Conservation (phyloP, 306 rosid species). For the Astragalus glycyphyllos region DNA sequence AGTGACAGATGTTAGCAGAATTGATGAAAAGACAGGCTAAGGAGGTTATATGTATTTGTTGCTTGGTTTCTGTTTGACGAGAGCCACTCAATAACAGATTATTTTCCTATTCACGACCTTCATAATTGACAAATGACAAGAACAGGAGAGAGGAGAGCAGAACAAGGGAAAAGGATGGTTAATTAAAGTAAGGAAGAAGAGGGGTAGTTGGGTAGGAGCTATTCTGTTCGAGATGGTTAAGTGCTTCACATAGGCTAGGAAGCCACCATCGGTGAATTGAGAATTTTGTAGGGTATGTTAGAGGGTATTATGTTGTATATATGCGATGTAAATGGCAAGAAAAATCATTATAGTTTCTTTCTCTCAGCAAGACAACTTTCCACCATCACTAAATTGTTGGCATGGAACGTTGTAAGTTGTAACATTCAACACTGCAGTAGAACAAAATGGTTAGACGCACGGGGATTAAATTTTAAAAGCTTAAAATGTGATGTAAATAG, state of each 20-base stretch:
- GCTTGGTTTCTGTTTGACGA: conserved; percentile 40
- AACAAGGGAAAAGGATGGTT: conserved; percentile 5
- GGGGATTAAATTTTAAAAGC: neutral
- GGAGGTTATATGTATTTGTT: conserved; percentile 42
- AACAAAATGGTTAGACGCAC: conserved; percentile 2
- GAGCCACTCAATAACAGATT: conserved; percentile 39
- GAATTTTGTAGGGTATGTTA: conserved; percentile 72
- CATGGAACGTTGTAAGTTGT: conserved; percentile 24
- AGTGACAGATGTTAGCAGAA: conserved; percentile 65
- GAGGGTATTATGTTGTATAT: conserved; percentile 75
- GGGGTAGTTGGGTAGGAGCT: conserved; percentile 10
- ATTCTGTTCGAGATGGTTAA: conserved; percentile 39
- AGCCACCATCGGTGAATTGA: conserved; percentile 43
- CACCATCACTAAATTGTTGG: conserved; percentile 21
- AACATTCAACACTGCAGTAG: conserved; percentile 5
- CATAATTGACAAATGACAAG: conserved; percentile 38
- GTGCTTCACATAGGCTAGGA: conserved; percentile 31
- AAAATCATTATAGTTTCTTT: conserved; percentile 45
- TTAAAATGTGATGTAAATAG: neutral
- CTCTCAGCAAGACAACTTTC: conserved; percentile 22
- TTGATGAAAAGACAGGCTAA: conserved; percentile 51
- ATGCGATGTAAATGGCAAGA: conserved; percentile 80
- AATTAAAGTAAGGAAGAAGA: neutral
- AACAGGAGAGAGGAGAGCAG: conserved; percentile 29
- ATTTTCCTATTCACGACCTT: conserved; percentile 25